These are phyloP conservation scores for Fusarium citri DNA, from an alignment of 2,329 filamentous ascomycete genomes.

Conservation along the genomic window DNA sequence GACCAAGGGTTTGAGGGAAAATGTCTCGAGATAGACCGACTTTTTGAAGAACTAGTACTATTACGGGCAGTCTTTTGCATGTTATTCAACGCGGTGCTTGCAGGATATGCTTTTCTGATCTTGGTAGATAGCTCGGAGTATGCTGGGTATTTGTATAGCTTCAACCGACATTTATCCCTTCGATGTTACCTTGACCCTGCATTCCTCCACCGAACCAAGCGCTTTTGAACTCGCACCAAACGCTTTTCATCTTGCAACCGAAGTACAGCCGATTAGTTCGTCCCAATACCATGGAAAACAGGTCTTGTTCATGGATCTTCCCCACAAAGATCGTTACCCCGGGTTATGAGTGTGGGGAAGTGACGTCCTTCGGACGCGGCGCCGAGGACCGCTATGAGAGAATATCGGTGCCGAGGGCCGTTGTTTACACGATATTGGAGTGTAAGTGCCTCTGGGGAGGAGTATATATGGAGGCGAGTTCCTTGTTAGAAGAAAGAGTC, in stretches of 20 bases:
- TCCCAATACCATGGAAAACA: not conserved
- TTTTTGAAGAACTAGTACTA: not conserved
- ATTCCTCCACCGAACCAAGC: not conserved
- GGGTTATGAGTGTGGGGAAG: constrained; percentile 18
- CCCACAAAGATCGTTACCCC: constrained; percentile 19
- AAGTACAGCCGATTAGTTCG: constrained; percentile 7
- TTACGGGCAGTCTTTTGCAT: not conserved
- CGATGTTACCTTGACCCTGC: not conserved
- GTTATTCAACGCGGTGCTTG: constrained; percentile 16
- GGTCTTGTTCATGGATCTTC: constrained; percentile 10
- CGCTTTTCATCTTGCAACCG: not conserved
- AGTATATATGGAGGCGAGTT: constrained; percentile 5
- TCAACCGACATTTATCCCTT: not conserved
- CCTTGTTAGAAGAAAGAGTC: no score
- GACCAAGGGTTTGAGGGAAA: constrained; percentile 68
- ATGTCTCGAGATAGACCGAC: constrained; percentile 47
- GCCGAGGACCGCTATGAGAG: constrained; percentile 8
- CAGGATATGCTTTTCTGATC: not conserved
- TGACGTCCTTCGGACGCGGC: constrained; percentile 20
- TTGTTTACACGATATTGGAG: not conserved
- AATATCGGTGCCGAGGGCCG: constrained; percentile 22
- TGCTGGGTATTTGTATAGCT: not conserved
- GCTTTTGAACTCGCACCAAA: not conserved
- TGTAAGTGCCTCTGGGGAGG: not conserved
- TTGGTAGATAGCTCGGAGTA: constrained; percentile 6